These are phyloP conservation scores for Ashbya aceris DNA, from an alignment of 1,139 yeast species.

Conservation along the genomic window DNA sequence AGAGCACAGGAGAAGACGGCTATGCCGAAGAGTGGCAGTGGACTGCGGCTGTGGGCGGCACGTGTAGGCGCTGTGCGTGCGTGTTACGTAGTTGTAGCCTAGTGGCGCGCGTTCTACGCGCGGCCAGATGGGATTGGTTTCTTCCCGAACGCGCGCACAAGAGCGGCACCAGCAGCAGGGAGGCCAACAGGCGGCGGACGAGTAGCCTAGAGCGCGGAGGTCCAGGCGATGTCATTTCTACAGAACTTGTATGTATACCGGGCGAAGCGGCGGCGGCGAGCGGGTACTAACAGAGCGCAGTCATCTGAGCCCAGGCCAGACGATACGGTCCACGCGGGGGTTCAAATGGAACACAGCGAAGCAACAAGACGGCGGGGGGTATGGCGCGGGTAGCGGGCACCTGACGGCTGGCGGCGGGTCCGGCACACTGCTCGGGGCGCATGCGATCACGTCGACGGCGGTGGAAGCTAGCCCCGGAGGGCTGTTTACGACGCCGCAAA, in stretches of 20 bases:
- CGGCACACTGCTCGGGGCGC: constrained; percentile 3
- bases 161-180: too few relatives aligned
- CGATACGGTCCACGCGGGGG: constrained; percentile 31
- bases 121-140: too few relatives aligned
- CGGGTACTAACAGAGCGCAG: constrained; percentile 9
- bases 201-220: too few relatives aligned
- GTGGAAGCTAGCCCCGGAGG: constrained; percentile 2
- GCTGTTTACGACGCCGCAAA: constrained; percentile 8
- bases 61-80: too few relatives aligned
- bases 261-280: not conserved
- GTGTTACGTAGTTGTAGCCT: too few relatives aligned
- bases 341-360: constrained; percentile 30
- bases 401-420: constrained; percentile 1
- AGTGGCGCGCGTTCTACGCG: too few relatives aligned
- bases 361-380: constrained; percentile 2
- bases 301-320: constrained; percentile 30
- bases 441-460: not conserved
- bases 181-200: too few relatives aligned
- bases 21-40: too few relatives aligned
- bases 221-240: constrained; percentile 18
- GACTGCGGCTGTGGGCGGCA: too few relatives aligned
- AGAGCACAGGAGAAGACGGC: too few relatives aligned
- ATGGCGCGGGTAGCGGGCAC: constrained; percentile 2
- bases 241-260: constrained; percentile 23
- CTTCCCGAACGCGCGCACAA: too few relatives aligned